Evolutionary conservation across 2,329 filamentous ascomycete species (phyloP), one percentile per base, ranked within the genome.

Genomic region (Pestalotiopsis sp.): DNA sequence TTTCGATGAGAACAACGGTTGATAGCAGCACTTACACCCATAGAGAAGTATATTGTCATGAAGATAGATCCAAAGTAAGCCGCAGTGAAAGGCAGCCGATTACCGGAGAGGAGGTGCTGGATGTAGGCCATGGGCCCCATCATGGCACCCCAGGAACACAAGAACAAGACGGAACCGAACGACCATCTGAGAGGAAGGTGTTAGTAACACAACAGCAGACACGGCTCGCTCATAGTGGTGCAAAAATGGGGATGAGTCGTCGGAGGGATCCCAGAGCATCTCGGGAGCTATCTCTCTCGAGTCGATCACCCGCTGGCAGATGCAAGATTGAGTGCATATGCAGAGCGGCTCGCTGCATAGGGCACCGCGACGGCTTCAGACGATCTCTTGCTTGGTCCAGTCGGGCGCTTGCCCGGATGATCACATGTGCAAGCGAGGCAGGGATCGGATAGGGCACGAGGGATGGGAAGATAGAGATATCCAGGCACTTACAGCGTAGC

Each of bases 11-110:
- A 61, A 36, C 25, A 36, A n/a, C 13, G 41, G n/a, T 25, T 57
- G 27, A n/a, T 25, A n/a, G 38, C 61, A 61, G 61, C 72, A 92
- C 94, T 89, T 87, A 98, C 95, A 77, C 94, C 94, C 75, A 98
- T 85, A 68, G 95, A 92, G 82, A 97, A 98, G 81, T 95, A 97
- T 31, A 98, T 86, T 12, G 96, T 98, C 78, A 98, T 83, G 61
- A 85, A 88, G 77, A 98, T 97, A 71, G 94, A 96, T 65, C 95
- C 94, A 84, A 98, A 97, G 85, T 98, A 98, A 70, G 94, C 93
- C 59, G 92, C 92, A 38, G 95, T 98, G 79, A 98, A 98, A 3
- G 96, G 96, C 71, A 98, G 84, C 75, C 96, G 90, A 75, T 94
- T 87, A 67, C 91, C 89, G 68, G 95, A 98, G 68, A 94, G 83